These are phyloP conservation scores for Mortierella sp. DNA, from an alignment of 371 early-diverging fungal genomes.

Conservation along the genomic window DNA sequence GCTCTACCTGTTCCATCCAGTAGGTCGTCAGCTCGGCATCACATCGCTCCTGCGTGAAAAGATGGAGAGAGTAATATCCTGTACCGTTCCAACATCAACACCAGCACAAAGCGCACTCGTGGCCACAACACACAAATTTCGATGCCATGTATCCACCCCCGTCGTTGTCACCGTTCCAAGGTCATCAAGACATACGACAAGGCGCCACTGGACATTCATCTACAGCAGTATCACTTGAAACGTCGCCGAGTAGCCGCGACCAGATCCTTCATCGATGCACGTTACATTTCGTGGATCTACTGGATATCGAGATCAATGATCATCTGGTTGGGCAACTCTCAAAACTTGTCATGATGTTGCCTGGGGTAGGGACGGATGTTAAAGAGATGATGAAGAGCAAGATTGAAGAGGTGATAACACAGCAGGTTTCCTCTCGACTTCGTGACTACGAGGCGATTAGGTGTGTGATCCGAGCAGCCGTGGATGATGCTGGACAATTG, in stretches of 20 bases:
- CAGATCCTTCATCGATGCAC: slow-evolving; percentile 41
- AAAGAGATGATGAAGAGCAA: slow-evolving; percentile 11
- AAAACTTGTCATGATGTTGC: slow-evolving; percentile 43
- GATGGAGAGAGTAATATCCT: no score
- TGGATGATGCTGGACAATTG: slow-evolving; percentile 34
- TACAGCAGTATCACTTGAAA: no score
- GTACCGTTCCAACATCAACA: no score
- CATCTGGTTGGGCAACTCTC: slow-evolving; percentile 22
- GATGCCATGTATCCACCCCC: no score
- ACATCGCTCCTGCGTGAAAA: not conserved
- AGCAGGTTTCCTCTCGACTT: slow-evolving; percentile 18
- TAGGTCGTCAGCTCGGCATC: not conserved
- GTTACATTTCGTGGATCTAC: slow-evolving; percentile 27
- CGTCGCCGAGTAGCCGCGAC: slow-evolving; percentile 2
- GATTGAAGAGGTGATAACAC: slow-evolving; percentile 16
- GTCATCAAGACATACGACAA: no score
- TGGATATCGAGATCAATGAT: slow-evolving; percentile 30
- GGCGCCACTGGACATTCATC: no score
- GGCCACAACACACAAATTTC: no score
- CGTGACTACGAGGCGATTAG: slow-evolving; percentile 17
- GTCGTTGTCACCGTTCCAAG: no score
- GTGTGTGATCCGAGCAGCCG: slow-evolving; percentile 28
- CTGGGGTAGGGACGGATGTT: slow-evolving; percentile 17
- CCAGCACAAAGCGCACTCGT: no score
- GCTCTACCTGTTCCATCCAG: not conserved